Conservation (phyloP, 257 asterid genomes). For the Gynochthodes officinalis region DNA sequence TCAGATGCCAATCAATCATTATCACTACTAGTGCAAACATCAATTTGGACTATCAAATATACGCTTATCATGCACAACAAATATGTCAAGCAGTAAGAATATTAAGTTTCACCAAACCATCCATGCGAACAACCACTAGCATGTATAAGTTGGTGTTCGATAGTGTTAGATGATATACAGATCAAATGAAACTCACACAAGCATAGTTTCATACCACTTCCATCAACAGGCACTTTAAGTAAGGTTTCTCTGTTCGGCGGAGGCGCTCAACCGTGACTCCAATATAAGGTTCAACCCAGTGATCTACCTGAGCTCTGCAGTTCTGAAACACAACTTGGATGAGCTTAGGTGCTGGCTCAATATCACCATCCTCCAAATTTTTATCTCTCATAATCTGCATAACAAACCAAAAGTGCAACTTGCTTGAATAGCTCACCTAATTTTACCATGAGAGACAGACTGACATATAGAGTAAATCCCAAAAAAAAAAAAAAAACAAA, state of each 20-base stretch:
- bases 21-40: too few species aligned
- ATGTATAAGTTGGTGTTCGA: not conserved
- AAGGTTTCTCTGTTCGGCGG: conserved; percentile 66
- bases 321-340: conserved; percentile 87
- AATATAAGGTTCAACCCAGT: conserved; percentile 93
- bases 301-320: conserved; percentile 96
- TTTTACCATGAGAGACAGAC: not conserved
- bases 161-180: not conserved
- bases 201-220: conserved; percentile 67
- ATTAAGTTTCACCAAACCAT: not conserved
- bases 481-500: not conserved
- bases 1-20: not conserved
- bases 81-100: not conserved
- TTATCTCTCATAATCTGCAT: conserved; percentile 81
- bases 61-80: not conserved
- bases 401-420: conserved; percentile 12
- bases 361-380: conserved; percentile 90
- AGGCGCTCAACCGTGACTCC: conserved; percentile 77
- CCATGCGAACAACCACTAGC: not conserved
- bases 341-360: conserved; percentile 98
- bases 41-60: not conserved
- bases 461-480: too few species aligned
- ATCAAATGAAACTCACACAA: not conserved
- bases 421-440: not conserved
- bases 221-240: conserved; percentile 76